phyloP scores from a whole-genome alignment of 345 rosid genomes.

The Ricinus communis region DNA sequence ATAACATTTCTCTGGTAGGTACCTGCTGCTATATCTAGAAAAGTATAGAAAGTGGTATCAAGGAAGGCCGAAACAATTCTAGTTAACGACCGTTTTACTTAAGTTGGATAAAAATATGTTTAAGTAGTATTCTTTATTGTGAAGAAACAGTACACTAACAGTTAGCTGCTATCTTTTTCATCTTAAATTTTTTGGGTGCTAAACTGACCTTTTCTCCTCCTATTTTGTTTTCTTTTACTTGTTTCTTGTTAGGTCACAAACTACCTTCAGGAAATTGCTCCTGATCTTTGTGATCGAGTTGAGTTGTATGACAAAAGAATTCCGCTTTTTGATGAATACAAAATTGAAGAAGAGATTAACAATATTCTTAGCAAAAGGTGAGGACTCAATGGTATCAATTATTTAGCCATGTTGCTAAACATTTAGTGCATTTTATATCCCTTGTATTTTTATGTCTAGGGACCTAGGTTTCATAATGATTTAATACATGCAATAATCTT shows the following conservation, averaged over 20 bases:
- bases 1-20: not conserved
- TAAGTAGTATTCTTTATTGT: not conserved
- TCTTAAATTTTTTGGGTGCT: not conserved
- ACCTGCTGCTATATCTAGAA: not conserved
- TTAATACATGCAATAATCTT: not conserved
- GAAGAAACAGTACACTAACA: not conserved
- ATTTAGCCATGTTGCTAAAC: constrained; percentile 2
- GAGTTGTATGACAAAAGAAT: constrained; percentile 69
- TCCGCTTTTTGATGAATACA: constrained; percentile 86
- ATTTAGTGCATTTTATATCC: not conserved
- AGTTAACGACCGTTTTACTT: not conserved
- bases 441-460: not conserved
- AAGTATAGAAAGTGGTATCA: not conserved
- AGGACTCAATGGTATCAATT: constrained; percentile 20
- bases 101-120: not conserved
- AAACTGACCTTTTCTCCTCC: not conserved
- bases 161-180: not conserved
- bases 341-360: constrained; percentile 82
- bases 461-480: not conserved
- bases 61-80: not conserved
- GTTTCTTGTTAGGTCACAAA: constrained; percentile 69
- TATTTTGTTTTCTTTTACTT: constrained; percentile 3
- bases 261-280: constrained; percentile 96
- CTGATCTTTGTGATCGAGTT: constrained; percentile 86
- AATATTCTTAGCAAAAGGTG: constrained; percentile 91